Base-by-base conservation (phyloP, 305 asterid genomes). In the Coffea humblotiana region DNA sequence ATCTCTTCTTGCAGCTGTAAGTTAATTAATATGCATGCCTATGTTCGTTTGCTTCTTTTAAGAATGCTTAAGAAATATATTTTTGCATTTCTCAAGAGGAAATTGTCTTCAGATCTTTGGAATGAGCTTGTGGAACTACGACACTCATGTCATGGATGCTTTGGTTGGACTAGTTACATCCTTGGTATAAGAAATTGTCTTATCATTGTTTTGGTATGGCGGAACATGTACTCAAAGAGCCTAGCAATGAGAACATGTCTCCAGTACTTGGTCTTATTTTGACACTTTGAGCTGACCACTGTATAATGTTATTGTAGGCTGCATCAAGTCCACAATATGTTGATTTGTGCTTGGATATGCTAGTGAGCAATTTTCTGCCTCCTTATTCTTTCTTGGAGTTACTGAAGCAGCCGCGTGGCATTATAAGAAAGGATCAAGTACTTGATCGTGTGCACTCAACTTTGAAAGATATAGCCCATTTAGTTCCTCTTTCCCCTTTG, bases 321-420 rank as follows among this genome's bases (percentile, higher is more conserved):
- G 87, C 97, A 77, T 89, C 97, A 71, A 90, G 85, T 81, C 98
- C 97, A 64, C 85, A 87, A 47, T 88, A 81, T 85, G 80, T 96
- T 61, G 97, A 94, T 82, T 80, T 92, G 84, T 96, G 98, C 88
- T 86, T 96, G 94, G 94, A 92, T 69, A 87, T 87, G 93, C 97
- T 96, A 75, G 95, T 96, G 52, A 67, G 82, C 81, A 94, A 96
- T 89, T 96, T 96, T 87, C 78, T 84, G 82, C 98, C 99, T 0
- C 99, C 91, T 75, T 25, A 69, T 51, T 77, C 86, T 86, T 90
- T 88, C 79, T 19, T 88, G 49, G 84, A 86, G 25, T 78, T 81
- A 43, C 78, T 92, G 88, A 93, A 88, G 90, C 84, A 88, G 81
- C 92, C 96, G 74, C 84, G 76, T 49, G 94, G 96, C 48, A 71